These are phyloP conservation scores for Botrytis pseudocinerea DNA, from an alignment of 2,329 filamentous ascomycete genomes.

Conservation along the genomic window DNA sequence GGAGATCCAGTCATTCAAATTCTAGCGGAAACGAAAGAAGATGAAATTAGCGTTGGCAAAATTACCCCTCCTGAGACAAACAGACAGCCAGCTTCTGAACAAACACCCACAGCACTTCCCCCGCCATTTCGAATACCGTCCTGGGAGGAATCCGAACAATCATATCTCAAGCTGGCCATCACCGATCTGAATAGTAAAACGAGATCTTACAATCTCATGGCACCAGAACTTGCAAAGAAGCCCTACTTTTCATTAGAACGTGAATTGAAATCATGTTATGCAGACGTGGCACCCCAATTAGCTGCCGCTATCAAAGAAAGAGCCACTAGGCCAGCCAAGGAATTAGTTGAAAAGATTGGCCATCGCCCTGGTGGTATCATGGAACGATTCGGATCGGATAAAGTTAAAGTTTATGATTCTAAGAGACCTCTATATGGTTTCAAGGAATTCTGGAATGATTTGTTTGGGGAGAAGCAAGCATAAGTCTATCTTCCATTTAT, in stretches of 20 bases:
- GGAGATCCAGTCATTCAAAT: conserved; percentile 26
- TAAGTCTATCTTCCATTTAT: background rate
- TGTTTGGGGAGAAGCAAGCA: conserved; percentile 49
- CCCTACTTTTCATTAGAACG: conserved; percentile 84
- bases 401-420: conserved; percentile 70
- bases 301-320: conserved; percentile 71
- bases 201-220: conserved; percentile 92
- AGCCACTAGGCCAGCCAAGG: conserved; percentile 51
- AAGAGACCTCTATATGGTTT: conserved; percentile 78
- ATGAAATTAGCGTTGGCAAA: conserved; percentile 19
- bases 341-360: conserved; percentile 46
- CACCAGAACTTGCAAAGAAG: conserved; percentile 87
- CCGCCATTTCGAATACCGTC: conserved; percentile 73
- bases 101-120: conserved; percentile 41
- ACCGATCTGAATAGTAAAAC: conserved; percentile 76
- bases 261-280: conserved; percentile 78
- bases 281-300: conserved; percentile 78
- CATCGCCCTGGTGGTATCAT: conserved; percentile 56
- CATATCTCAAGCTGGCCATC: conserved; percentile 76
- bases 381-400: conserved; percentile 57
- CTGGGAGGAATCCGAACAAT: conserved; percentile 71
- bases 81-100: conserved; percentile 20
- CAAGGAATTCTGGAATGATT: conserved; percentile 83
- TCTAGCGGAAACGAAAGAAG: conserved; percentile 28
- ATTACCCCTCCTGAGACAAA: conserved; percentile 2